Evolutionary conservation across 805 yeast species (phyloP).

Genomic region (Sugiyamaella qingdaonensis): DNA sequence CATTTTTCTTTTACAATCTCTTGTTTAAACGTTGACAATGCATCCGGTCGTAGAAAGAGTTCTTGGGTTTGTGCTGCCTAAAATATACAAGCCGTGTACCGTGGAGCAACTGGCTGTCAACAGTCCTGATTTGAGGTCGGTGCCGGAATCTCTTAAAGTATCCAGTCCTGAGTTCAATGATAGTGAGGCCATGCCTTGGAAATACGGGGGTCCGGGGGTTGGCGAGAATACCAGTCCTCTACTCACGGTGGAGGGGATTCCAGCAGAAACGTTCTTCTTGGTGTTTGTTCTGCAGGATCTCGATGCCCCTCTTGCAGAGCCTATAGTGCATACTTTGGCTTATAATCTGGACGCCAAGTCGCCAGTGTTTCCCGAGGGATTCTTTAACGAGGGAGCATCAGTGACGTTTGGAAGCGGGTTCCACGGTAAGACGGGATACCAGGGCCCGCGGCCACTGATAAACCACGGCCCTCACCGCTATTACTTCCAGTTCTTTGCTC

Average conservation of each 20-base stretch:
- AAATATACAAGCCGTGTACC: conserved; percentile 8
- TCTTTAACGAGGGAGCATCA: not conserved
- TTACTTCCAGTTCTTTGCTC: conserved; percentile 19
- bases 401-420: conserved; percentile 15
- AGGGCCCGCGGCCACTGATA: conserved; percentile 20
- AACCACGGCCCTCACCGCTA: conserved; percentile 21
- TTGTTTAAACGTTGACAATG: not conserved
- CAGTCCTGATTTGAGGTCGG: not conserved
- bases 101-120: conserved; percentile 10
- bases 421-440: conserved; percentile 14
- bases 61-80: conserved; percentile 4
- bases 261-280: conserved; percentile 11
- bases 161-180: conserved; percentile 18
- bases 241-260: conserved; percentile 12
- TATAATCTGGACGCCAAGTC: conserved; percentile 9
- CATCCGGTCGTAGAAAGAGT: conserved; percentile 2
- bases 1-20: too few species aligned
- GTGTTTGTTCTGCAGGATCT: conserved; percentile 18
- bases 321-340: conserved; percentile 15
- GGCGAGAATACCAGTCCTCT: conserved; percentile 17
- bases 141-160: conserved; percentile 13
- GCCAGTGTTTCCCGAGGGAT: conserved; percentile 3
- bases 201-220: conserved; percentile 13
- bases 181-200: conserved; percentile 17
- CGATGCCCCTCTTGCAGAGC: conserved; percentile 18